Evolutionary conservation across 441 rosid genomes (phyloP).

Genomic region (Croton setiger): DNA sequence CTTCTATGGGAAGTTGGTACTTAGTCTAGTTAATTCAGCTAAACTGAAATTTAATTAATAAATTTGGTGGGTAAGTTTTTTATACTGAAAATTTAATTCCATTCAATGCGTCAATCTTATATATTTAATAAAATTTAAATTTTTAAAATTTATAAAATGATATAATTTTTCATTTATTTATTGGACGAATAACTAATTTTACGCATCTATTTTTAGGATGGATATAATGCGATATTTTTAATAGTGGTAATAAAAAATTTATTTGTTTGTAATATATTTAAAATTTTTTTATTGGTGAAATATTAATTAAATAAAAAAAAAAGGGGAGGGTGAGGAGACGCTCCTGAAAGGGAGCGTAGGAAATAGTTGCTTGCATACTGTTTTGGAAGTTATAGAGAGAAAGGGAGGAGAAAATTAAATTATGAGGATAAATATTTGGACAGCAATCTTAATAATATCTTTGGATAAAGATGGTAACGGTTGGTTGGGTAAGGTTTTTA

Average conservation of each 20-base stretch:
- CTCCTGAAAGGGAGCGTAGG: neutral
- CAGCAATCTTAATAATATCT: slow-evolving; percentile 23
- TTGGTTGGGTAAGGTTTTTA: slow-evolving; percentile 45
- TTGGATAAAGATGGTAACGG: slow-evolving; percentile 53
- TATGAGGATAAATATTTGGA: neutral
- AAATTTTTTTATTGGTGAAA: too few species aligned
- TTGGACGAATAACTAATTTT: too few species aligned
- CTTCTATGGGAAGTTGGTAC: neutral
- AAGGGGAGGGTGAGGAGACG: neutral
- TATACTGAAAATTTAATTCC: neutral
- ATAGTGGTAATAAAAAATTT: too few species aligned
- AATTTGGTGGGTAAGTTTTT: too few species aligned
- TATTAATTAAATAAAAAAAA: neutral
- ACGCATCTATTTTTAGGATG: too few species aligned
- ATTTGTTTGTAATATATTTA: too few species aligned
- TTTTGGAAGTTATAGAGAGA: slow-evolving; percentile 46
- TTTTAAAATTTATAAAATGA: neutral
- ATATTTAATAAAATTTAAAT: too few species aligned
- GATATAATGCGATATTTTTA: too few species aligned
- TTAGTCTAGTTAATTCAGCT: neutral
- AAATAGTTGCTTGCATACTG: neutral
- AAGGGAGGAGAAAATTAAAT: slow-evolving; percentile 32
- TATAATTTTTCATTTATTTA: neutral
- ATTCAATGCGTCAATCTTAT: too few species aligned
- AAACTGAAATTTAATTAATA: too few species aligned